phyloP scores from a whole-genome alignment of 768 basidiomycete species.

The Psilocybe azurescens region DNA sequence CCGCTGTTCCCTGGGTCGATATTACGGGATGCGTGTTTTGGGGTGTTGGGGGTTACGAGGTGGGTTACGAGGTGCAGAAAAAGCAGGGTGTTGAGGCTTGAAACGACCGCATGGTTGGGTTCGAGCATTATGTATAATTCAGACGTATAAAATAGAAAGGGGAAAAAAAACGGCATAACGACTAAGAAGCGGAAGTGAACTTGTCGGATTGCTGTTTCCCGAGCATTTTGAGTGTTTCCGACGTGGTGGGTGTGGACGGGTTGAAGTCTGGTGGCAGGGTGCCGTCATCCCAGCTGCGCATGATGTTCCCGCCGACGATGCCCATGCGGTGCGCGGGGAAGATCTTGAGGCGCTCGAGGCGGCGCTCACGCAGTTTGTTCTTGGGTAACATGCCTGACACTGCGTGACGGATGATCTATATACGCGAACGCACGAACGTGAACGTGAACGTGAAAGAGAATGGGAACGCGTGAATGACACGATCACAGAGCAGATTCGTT shows the following conservation, averaged over 20 bases:
- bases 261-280: slow-evolving; percentile 59
- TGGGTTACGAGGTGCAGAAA: background rate
- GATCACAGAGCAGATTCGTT: too few species aligned
- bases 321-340: slow-evolving; percentile 84
- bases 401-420: slow-evolving; percentile 91
- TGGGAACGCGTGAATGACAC: background rate
- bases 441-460: background rate
- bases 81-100: background rate
- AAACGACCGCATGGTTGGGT: background rate
- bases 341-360: slow-evolving; percentile 87
- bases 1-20: background rate
- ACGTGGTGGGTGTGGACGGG: slow-evolving; percentile 46
- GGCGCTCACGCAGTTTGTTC: slow-evolving; percentile 90
- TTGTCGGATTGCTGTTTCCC: slow-evolving; percentile 26
- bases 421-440: background rate
- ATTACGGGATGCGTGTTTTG: background rate
- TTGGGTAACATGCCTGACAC: slow-evolving; percentile 99
- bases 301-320: slow-evolving; percentile 73
- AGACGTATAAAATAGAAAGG: slow-evolving; percentile 2
- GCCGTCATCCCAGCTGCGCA: slow-evolving; percentile 87
- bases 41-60: background rate
- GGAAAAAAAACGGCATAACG: slow-evolving; percentile 12
- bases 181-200: slow-evolving; percentile 13
- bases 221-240: slow-evolving; percentile 40
- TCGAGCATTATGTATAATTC: background rate